Evolutionary conservation across 2,329 filamentous ascomycete species (phyloP).

Genomic region (Penicillium freii): DNA sequence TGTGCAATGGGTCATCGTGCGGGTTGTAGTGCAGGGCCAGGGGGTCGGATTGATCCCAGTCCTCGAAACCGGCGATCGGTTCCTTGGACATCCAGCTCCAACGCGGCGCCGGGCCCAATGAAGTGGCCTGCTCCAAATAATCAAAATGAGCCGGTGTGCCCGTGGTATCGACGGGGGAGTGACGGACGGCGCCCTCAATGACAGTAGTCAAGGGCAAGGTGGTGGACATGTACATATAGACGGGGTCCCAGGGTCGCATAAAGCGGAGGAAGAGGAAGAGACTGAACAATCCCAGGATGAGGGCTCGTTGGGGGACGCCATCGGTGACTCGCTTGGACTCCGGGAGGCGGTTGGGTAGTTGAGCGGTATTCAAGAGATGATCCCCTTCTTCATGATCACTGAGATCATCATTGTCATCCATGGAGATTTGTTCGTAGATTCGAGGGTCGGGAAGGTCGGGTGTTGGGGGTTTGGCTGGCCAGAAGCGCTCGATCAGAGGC

Average conservation of each 20-base stretch:
- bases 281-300: slow-evolving; percentile 21
- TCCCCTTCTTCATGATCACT: slow-evolving; percentile 26
- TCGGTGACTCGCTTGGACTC: slow-evolving; percentile 11
- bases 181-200: slow-evolving; percentile 18
- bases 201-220: slow-evolving; percentile 26
- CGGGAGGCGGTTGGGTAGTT: slow-evolving; percentile 3
- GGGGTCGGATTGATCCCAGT: slow-evolving; percentile 18
- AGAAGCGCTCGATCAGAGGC: slow-evolving; percentile 5
- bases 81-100: slow-evolving; percentile 30
- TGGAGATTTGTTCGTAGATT: slow-evolving; percentile 26
- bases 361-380: slow-evolving; percentile 15
- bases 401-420: slow-evolving; percentile 23
- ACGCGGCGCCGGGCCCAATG: slow-evolving; percentile 19
- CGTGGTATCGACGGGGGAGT: slow-evolving; percentile 20
- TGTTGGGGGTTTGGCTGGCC: background rate
- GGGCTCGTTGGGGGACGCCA: slow-evolving; percentile 16
- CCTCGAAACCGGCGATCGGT: slow-evolving; percentile 26
- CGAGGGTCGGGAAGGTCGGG: slow-evolving; percentile 20
- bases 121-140: slow-evolving; percentile 20
- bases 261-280: slow-evolving; percentile 27
- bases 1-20: slow-evolving; percentile 40
- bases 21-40: slow-evolving; percentile 34
- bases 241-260: slow-evolving; percentile 28
- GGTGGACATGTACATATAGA: slow-evolving; percentile 29
- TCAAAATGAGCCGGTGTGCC: slow-evolving; percentile 21